phyloP scores from a whole-genome alignment of 768 basidiomycete species.

The Russula olivacea region DNA sequence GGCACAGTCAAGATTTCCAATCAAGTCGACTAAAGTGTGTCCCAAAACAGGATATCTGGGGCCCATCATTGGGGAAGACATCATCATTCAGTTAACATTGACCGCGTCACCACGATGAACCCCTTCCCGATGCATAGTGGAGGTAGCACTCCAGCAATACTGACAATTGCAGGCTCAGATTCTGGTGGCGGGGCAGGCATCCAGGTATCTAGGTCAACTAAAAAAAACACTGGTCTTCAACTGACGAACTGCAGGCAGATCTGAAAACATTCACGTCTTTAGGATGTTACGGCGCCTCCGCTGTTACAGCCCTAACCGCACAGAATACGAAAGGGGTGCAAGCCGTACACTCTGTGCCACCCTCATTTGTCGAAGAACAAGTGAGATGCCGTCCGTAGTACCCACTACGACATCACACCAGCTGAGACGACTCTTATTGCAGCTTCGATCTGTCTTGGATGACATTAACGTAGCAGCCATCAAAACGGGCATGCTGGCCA shows the following conservation, averaged over 20 bases:
- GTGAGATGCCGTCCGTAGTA: constrained; percentile 34
- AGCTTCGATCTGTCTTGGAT: constrained; percentile 66
- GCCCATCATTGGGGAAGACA: no score
- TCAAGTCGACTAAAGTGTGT: neutral
- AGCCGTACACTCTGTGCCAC: constrained; percentile 58
- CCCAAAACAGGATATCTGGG: neutral
- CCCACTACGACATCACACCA: neutral
- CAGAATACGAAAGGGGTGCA: constrained; percentile 88
- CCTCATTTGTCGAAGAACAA: constrained; percentile 71
- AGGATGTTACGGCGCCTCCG: constrained; percentile 74
- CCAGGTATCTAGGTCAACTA: constrained; percentile 47
- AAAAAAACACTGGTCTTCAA: neutral
- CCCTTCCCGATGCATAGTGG: neutral
- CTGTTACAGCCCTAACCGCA: constrained; percentile 79
- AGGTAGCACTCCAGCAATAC: constrained; percentile 32
- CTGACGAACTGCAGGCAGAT: constrained; percentile 55
- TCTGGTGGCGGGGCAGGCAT: constrained; percentile 86
- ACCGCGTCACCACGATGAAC: neutral
- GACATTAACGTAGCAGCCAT: constrained; percentile 69
- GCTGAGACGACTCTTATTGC: neutral
- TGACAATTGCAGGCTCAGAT: constrained; percentile 80
- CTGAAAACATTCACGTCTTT: constrained; percentile 78
- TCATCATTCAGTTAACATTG: no score
- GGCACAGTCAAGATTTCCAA: neutral
- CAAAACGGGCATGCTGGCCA: constrained; percentile 88